Base-by-base conservation (phyloP, 768 basidiomycete genomes). In the Artomyces pyxidatus region DNA sequence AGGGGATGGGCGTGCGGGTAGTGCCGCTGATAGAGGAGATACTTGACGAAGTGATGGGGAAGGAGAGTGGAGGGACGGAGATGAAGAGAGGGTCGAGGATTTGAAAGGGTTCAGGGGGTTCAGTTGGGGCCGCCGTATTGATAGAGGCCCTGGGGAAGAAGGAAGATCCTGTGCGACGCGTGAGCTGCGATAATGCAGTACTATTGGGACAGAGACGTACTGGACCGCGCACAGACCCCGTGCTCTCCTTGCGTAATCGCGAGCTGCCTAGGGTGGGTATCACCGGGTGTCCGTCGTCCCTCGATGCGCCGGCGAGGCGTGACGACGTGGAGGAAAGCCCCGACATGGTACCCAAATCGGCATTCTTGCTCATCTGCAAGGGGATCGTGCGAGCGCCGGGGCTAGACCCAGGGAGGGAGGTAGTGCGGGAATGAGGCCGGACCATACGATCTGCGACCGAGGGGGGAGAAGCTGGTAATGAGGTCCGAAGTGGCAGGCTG, bases 211-310 rank as follows among this genome's bases (percentile, higher is more conserved):
- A 11, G 19, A 37, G 12, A 56, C 63, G 37, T 48, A 62, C 61
- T 30, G 56, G 59, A 37, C 68, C 62, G 42, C 70, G 63, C 45
- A 62, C 65, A 42, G 65, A 63, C 47, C 66, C 64, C 29, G 72
- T 59, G 57, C 77, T 80, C 58, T 80, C 79, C 57, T 58, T 75
- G 48, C 81, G 64, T 9, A 77, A 58, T 35, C 80, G 70, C 17
- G 72, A 63, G 21, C 55, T 47, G 21, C 68, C 69, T 22, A 71
- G 52, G 3, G 72, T 65, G 3, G 69, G 65, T 2, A 61, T 52
- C 17, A 45, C 39, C 45, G 43, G 38, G 12, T 41, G 58, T 14
- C 49, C 47, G 8, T 74, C 72, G 28, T 73, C 72, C 30, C 68
- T 64, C 6, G 60, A 65, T 59, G 61, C 59, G 12, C 70, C 67